Evolutionary conservation across 768 basidiomycete genomes (phyloP).

Genomic region (Lactarius tabidus): DNA sequence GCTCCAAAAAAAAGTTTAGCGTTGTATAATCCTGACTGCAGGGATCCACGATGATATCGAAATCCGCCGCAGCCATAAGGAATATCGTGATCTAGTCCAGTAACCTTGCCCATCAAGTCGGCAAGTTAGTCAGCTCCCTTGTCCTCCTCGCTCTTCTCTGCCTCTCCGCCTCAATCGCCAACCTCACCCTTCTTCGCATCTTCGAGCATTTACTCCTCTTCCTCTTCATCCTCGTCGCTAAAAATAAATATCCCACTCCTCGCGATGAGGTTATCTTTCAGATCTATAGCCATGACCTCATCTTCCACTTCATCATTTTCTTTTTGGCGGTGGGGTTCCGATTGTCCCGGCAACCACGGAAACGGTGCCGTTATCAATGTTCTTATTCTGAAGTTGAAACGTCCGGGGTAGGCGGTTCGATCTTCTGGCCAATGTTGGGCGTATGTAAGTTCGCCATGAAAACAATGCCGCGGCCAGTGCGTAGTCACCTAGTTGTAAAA

Average conservation of each 20-base stretch:
- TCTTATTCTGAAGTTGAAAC: conserved; percentile 88
- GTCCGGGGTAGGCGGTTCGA: conserved; percentile 70
- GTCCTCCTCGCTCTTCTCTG: conserved; percentile 33
- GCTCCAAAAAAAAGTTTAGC: neutral
- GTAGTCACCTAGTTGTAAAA: conserved; percentile 53
- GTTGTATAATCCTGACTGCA: conserved; percentile 13
- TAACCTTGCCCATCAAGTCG: conserved; percentile 62
- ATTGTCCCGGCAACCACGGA: conserved; percentile 62
- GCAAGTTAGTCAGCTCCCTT: conserved; percentile 54
- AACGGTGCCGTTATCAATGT: conserved; percentile 56
- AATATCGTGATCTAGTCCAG: conserved; percentile 16
- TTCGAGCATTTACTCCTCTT: conserved; percentile 45
- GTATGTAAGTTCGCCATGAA: conserved; percentile 63
- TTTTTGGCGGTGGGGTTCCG: conserved; percentile 58
- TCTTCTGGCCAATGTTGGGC: conserved; percentile 72
- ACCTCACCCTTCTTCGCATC: conserved; percentile 32
- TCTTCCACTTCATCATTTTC: conserved; percentile 79
- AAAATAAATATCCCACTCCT: conserved; percentile 65
- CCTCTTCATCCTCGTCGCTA: conserved; percentile 80
- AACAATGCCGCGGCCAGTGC: conserved; percentile 60
- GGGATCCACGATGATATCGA: neutral
- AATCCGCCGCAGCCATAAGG: neutral
- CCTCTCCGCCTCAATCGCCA: conserved; percentile 27
- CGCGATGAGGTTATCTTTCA: conserved; percentile 52
- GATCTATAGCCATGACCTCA: conserved; percentile 53